These are phyloP conservation scores for Taiozyma sp. DNA, from an alignment of 1,139 yeast species.

Conservation along the genomic window DNA sequence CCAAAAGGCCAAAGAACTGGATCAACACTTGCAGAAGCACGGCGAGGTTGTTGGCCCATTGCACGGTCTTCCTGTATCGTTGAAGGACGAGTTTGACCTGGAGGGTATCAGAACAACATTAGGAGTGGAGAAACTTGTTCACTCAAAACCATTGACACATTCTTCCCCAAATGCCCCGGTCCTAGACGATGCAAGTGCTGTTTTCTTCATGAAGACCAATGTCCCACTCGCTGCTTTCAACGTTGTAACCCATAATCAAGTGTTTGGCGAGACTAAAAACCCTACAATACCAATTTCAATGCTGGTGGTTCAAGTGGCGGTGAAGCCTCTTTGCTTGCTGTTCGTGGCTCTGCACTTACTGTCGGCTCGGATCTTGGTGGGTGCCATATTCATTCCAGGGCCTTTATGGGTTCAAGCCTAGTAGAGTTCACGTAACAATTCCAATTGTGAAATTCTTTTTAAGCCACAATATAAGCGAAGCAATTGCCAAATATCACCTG, in stretches of 20 bases:
- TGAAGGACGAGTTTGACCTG: conserved; percentile 47
- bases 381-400: conserved; percentile 50
- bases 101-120: conserved; percentile 39
- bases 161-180: conserved; percentile 39
- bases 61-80: conserved; percentile 63
- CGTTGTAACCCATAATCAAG: conserved; percentile 40
- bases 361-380: conserved; percentile 67
- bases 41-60: conserved; percentile 45
- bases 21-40: conserved; percentile 28
- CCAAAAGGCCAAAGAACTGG: conserved; percentile 40
- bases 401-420: conserved; percentile 49
- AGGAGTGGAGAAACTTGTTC: conserved; percentile 36
- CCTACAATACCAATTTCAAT: conserved; percentile 35
- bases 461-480: too few species aligned
- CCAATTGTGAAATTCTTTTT: too few species aligned
- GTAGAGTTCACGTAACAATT: conserved; percentile 23
- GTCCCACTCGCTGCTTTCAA: conserved; percentile 56
- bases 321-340: conserved; percentile 51
- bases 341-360: conserved; percentile 46
- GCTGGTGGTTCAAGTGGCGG: conserved; percentile 65
- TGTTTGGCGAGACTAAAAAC: conserved; percentile 39
- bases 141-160: conserved; percentile 30
- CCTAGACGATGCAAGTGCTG: conserved; percentile 43
- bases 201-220: conserved; percentile 50
- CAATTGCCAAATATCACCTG: too few species aligned